Evolutionary conservation across 352 stramenopile genomes (phyloP).

Genomic region (Globisporangium radiosum): DNA sequence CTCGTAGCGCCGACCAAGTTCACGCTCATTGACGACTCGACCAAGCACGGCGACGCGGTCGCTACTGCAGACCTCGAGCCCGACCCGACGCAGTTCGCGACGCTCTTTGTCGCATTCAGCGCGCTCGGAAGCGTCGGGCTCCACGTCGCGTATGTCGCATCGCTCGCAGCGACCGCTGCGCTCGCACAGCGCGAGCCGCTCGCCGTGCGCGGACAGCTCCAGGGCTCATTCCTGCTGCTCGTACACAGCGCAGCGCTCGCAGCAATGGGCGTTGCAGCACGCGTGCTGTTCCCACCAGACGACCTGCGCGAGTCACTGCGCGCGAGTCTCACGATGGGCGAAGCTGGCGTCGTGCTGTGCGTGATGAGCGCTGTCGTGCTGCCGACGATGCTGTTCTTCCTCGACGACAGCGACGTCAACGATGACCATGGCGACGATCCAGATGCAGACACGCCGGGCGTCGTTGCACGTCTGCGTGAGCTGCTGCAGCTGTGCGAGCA

Average conservation of each 20-base stretch:
- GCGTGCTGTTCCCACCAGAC: constrained; percentile 18
- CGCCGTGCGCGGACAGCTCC: constrained; percentile 35
- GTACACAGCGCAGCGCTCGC: constrained; percentile 28
- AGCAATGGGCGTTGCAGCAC: constrained; percentile 21
- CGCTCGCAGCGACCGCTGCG: constrained; percentile 37
- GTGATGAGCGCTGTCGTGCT: constrained; percentile 18
- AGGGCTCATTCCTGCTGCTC: constrained; percentile 32
- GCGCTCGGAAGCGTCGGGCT: constrained; percentile 26
- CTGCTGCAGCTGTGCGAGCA: constrained; percentile 49
- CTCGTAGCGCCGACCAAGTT: constrained; percentile 13
- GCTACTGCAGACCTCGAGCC: constrained; percentile 11
- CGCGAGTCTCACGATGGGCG: constrained; percentile 18
- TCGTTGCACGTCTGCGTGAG: constrained; percentile 24
- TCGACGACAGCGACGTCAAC: constrained; percentile 13
- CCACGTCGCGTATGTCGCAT: constrained; percentile 33
- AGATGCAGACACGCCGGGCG: not conserved
- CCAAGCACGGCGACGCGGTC: constrained; percentile 8
- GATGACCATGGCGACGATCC: no score
- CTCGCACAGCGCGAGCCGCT: constrained; percentile 48
- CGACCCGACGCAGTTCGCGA: constrained; percentile 12
- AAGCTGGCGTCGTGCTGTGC: constrained; percentile 14
- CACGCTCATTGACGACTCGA: constrained; percentile 10
- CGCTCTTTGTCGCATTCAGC: constrained; percentile 25
- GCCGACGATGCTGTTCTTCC: constrained; percentile 25
- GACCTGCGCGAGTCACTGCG: constrained; percentile 12